Evolutionary conservation across 495 filamentous ascomycete species (phyloP).

Genomic region (Zalerion maritima): DNA sequence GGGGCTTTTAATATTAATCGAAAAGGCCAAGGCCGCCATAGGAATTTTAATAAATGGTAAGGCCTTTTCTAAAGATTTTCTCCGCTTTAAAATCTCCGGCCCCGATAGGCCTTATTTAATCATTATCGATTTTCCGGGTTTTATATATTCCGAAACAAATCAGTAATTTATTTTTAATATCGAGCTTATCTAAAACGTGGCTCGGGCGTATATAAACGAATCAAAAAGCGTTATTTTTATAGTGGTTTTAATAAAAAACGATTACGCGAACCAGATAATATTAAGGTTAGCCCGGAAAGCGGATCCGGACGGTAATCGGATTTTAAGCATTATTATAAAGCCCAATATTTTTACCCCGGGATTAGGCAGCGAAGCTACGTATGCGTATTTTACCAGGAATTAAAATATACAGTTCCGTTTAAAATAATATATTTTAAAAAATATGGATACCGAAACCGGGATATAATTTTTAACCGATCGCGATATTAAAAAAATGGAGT

Average conservation of each 20-base stretch:
- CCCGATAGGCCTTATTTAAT: constrained; percentile 34
- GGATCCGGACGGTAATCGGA: constrained; percentile 27
- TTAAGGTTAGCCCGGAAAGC: constrained; percentile 16
- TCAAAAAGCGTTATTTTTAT: constrained; percentile 32
- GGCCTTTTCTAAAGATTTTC: constrained; percentile 30
- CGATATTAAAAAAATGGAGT: constrained; percentile 11
- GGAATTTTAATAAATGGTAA: constrained; percentile 18
- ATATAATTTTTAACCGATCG: constrained; percentile 13
- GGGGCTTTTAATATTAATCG: constrained; percentile 25
- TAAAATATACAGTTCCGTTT: constrained; percentile 29
- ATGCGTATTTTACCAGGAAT: constrained; percentile 26
- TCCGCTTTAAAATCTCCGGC: constrained; percentile 36
- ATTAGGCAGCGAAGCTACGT: constrained; percentile 23
- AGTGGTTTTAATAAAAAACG: constrained; percentile 30
- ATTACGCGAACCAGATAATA: constrained; percentile 30
- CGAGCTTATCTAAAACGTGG: constrained; percentile 24
- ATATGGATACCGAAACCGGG: constrained; percentile 24
- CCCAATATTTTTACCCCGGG: constrained; percentile 30
- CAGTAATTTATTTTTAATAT: constrained; percentile 23
- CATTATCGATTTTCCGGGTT: constrained; percentile 40
- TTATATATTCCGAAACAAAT: constrained; percentile 30
- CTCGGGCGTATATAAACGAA: constrained; percentile 29
- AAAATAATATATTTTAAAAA: constrained; percentile 35
- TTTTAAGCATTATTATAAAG: constrained; percentile 40
- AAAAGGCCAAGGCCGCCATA: constrained; percentile 27